phyloP scores from a whole-genome alignment of 2,329 filamentous ascomycete species.

The Alternaria postmessia region DNA sequence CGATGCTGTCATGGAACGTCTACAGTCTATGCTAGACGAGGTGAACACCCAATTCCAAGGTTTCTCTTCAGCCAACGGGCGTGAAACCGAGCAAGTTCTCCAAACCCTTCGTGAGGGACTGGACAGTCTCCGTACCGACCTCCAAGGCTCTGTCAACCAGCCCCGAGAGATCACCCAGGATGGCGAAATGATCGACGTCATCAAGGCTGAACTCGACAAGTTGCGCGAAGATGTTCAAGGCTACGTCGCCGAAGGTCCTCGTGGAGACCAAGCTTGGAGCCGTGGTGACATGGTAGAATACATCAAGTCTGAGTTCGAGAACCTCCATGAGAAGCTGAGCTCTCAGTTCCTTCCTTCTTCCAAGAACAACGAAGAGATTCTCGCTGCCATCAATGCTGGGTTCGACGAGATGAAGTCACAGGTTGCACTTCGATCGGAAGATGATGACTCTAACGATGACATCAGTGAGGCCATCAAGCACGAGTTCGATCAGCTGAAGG shows the following conservation, averaged over 20 bases:
- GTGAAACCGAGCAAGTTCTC: constrained; percentile 86
- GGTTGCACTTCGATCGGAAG: constrained; percentile 47
- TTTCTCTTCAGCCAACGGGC: constrained; percentile 78
- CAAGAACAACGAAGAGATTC: constrained; percentile 50
- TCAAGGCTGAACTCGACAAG: constrained; percentile 70
- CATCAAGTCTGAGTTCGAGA: constrained; percentile 66
- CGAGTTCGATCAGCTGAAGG: constrained; percentile 83
- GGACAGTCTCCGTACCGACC: constrained; percentile 78
- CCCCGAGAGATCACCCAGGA: constrained; percentile 73
- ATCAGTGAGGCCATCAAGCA: constrained; percentile 76
- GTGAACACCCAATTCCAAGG: constrained; percentile 76
- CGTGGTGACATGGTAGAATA: constrained; percentile 59
- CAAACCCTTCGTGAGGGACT: constrained; percentile 88
- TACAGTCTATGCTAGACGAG: constrained; percentile 66
- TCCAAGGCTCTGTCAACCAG: constrained; percentile 82
- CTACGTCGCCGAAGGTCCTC: constrained; percentile 55
- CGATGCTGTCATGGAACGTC: constrained; percentile 66
- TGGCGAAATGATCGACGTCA: constrained; percentile 77
- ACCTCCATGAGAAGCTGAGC: constrained; percentile 67
- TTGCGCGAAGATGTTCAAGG: constrained; percentile 69
- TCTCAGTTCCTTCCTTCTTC: constrained; percentile 51
- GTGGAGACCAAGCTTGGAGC: constrained; percentile 51
- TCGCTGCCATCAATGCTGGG: constrained; percentile 50
- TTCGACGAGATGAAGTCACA: constrained; percentile 54
- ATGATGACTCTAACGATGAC: constrained; percentile 54